Evolutionary conservation across 345 rosid species (phyloP), one percentile per base, ranked within the genome.

Genomic region (Syzygium aromaticum): DNA sequence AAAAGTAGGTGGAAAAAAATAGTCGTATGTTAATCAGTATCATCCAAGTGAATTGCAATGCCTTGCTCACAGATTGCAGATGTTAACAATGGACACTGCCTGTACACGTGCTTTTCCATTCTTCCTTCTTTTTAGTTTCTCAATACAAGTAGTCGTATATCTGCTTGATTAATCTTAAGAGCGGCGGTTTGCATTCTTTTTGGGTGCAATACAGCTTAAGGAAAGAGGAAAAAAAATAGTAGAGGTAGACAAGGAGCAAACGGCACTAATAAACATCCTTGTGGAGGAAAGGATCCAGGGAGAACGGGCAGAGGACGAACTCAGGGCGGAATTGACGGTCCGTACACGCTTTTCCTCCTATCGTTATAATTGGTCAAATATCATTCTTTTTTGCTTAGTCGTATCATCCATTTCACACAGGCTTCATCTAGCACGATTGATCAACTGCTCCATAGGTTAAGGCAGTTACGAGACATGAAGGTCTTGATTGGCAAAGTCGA

Each of bases 321-420:
- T 92, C 86, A 90, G 86, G 85, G 86, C 86, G 85, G 84, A 80
- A 86, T 54, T 94, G 51, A 54, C 52, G 92, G 97, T 94, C 85
- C 21, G 84, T 13, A 38, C 33, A 49, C 14, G 27, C 46, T 54
- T 43, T 73, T 73, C 67, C 52, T 73, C 67, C 52, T 87, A 38
- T 28, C n/a, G 38, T 54, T n/a, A 43, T 43, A 22, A 8, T 51
- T 53, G 19, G 52, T 12, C 57, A 43, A 2, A 57, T 8, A n/a
- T 27, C 6, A 23, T 22, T 38, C 56, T 14, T 21, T 21, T 25
- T 38, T 27, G 49, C 80, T 33, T 40, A 19, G 80, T 33, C 80
- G 40, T 33, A 73, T 33, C 8, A 33, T 73, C 46, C 25, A 73
- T 73, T 17, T 77, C 49, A 28, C 53, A 52, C 40, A 91, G 92